A percentile compares a stretch with the other conserved stretches of the same genome.
phyloP scores from a whole-genome alignment of 148 eudicot species.

The Persicaria tinctoria region DNA sequence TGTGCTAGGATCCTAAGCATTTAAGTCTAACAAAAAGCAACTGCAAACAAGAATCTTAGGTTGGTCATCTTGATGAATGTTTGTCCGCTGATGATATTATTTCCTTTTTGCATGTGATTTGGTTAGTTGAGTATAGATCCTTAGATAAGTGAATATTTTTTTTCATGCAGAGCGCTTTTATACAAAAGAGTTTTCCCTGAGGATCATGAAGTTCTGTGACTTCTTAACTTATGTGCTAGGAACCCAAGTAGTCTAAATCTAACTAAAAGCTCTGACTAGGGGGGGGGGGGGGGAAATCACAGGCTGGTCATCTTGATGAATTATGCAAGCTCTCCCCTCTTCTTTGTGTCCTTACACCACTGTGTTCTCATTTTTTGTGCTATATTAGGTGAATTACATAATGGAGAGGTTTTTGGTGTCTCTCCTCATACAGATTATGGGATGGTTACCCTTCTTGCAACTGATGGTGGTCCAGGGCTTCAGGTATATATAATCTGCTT shows the following conservation, averaged over 20 bases:
- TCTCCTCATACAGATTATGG: slow-evolving; percentile 90
- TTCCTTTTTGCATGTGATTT: neutral
- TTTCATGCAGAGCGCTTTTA: neutral
- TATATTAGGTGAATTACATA: slow-evolving; percentile 28
- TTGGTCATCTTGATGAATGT: neutral
- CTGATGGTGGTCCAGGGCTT: slow-evolving; percentile 76
- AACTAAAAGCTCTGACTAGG: neutral
- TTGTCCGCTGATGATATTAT: neutral
- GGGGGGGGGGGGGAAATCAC: neutral
- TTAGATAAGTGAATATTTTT: neutral
- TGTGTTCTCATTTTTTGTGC: neutral
- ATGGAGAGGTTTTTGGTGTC: slow-evolving; percentile 49
- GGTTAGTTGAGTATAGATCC: neutral
- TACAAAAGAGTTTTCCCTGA: neutral
- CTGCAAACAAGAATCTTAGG: neutral
- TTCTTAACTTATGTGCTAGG: too few species aligned
- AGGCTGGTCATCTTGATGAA: neutral
- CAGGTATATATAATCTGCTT: slow-evolving; percentile 41
- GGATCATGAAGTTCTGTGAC: neutral
- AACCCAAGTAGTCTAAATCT: neutral
- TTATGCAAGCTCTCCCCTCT: neutral
- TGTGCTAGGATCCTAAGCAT: neutral
- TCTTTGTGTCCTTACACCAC: neutral
- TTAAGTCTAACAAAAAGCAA: neutral
- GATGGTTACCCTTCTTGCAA: slow-evolving; percentile 69